Evolutionary conservation across 2,329 filamentous ascomycete species (phyloP), one percentile per base, ranked within the genome.

Genomic region (Penicillium polonicum): DNA sequence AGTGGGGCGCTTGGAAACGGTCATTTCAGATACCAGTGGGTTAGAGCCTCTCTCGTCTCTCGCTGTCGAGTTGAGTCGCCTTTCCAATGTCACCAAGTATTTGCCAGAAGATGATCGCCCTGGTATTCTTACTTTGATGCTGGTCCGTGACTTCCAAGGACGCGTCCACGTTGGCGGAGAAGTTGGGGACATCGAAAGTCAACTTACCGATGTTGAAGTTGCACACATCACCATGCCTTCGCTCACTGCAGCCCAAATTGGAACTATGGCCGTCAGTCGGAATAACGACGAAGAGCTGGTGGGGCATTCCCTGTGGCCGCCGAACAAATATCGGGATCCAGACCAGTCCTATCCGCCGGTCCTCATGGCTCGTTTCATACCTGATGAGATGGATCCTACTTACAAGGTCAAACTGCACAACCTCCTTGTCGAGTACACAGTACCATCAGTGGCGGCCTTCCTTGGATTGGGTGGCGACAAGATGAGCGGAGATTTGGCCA

Each of bases 71-170:
- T 73, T 97, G 48, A 83, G 88, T 6, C 91, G 89, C 64, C 80
- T 99, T 5, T 90, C 92, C 0, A 92, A 87, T 0, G 91, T 99
- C 27, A 85, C 93, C 7, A 97, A 97, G 71, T 97, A 97, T 71
- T 81, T 99, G 2, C 93, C 94, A 0, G 93, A 99, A 66, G 94
- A 99, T 73, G 93, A 99, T 67, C 85, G 92, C 2, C 94, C 94
- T 2, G 94, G 94, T 0, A 79, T 97, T 21, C 79, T 99, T 38
- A 92, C 88, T 0, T 79, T 99, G 38, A 80, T 83, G 0, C 79
- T 85, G 31, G 73, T 97, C 52, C 84, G 86, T 52, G 84, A 86
- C 19, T 66, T 91, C 7, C 82, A 88, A 29, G 74, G 84, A 9
- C 79, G 81, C 27, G 74, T 90, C 10, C 83, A 89, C 43, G 72